Percentiles rank a stretch among this genome's conserved stretches.
Conservation (phyloP, 106 monocot species). For the Dioscorea alata region DNA sequence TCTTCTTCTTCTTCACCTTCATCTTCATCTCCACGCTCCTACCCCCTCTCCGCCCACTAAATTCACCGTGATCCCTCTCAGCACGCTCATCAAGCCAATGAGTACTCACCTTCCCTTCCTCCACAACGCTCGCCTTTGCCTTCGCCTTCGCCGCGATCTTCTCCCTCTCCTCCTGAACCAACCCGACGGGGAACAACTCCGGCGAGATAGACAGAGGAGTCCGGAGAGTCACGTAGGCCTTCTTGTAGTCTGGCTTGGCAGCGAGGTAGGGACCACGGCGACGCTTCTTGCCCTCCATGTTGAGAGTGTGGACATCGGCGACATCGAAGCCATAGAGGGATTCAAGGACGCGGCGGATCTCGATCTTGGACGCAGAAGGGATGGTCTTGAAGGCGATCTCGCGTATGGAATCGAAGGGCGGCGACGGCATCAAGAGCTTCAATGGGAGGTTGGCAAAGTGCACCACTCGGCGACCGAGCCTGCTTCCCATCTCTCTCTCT, state of each 20-base stretch:
- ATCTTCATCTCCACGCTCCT: neutral
- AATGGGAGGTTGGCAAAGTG: constrained; percentile 96
- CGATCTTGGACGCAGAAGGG: constrained; percentile 96
- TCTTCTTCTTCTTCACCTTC: neutral
- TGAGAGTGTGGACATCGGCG: constrained; percentile 88
- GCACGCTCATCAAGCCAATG: constrained; percentile 41
- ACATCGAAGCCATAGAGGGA: constrained; percentile 96
- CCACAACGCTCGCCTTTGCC: constrained; percentile 28
- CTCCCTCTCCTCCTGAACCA: constrained; percentile 43
- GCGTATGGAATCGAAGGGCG: constrained; percentile 57
- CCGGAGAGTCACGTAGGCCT: constrained; percentile 91
- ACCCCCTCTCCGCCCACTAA: constrained; percentile 8
- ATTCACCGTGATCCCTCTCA: neutral
- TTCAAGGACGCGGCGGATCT: constrained; percentile 92
- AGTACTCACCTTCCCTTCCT: constrained; percentile 11
- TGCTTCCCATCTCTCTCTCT: constrained; percentile 62
- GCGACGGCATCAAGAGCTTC: constrained; percentile 73
- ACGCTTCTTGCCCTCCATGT: constrained; percentile 99
- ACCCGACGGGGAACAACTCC: constrained; percentile 59
- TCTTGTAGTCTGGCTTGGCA: constrained; percentile 97
- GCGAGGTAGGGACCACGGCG: constrained; percentile 61
- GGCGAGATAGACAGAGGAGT: constrained; percentile 64
- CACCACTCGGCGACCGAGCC: constrained; percentile 82
- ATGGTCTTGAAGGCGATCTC: constrained; percentile 94
- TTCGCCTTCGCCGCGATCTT: constrained; percentile 22